These are phyloP conservation scores for Tuber brumale DNA, from an alignment of 495 filamentous ascomycete species.

Conservation along the genomic window DNA sequence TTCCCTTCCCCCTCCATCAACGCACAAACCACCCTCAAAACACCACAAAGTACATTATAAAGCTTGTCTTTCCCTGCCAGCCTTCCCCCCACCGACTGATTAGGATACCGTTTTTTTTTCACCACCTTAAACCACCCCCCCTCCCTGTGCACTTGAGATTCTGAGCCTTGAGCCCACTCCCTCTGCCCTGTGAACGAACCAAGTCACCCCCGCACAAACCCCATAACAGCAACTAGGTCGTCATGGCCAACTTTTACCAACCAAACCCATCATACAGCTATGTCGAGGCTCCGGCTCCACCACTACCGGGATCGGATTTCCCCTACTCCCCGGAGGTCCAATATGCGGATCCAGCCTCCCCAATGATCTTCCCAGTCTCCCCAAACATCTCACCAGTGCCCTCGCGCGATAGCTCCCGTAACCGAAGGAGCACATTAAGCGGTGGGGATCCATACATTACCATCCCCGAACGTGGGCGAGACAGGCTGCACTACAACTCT, in stretches of 20 bases:
- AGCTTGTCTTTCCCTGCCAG: conserved; percentile 24
- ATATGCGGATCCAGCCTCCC: conserved; percentile 29
- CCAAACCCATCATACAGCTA: conserved; percentile 13
- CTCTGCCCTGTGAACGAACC: conserved; percentile 9
- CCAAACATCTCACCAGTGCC: conserved; percentile 21
- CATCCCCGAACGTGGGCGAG: conserved; percentile 15
- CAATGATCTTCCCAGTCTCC: conserved; percentile 27
- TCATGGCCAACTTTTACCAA: neutral
- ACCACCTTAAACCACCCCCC: conserved; percentile 9
- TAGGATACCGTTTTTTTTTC: neutral
- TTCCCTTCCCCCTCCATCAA: conserved; percentile 13
- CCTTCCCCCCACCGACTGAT: conserved; percentile 4
- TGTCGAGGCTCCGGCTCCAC: conserved; percentile 12
- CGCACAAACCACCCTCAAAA: conserved; percentile 16
- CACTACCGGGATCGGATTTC: conserved; percentile 10
- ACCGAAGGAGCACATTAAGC: conserved; percentile 10
- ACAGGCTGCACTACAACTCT: conserved; percentile 16
- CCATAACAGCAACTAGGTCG: conserved; percentile 2
- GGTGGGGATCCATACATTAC: conserved; percentile 12
- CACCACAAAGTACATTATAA: conserved; percentile 9
- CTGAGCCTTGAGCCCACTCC: conserved; percentile 1
- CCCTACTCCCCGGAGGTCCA: conserved; percentile 15
- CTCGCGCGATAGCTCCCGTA: conserved; percentile 30
- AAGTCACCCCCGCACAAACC: neutral
- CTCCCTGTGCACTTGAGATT: conserved; percentile 4